Evolutionary conservation across 768 basidiomycete genomes (phyloP), one percentile per base, ranked within the genome.

Genomic region (Serendipita indica): DNA sequence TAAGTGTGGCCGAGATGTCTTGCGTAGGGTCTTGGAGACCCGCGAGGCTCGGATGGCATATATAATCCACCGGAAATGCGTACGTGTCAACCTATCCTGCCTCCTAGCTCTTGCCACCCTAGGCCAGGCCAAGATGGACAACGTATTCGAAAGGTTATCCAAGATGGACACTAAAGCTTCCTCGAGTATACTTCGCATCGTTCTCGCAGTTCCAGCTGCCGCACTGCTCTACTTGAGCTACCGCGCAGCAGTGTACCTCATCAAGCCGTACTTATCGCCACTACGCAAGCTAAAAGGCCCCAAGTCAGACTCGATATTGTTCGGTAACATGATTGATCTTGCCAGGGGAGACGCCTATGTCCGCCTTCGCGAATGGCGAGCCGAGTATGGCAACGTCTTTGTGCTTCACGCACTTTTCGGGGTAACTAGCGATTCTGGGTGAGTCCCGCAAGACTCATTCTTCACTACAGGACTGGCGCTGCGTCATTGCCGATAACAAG

Each of bases 191-290:
- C 16, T 43, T 5, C 41, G 41, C 27, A 7, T 43, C 7, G 18
- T n/a, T 43, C 18, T 43, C 7, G 41, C 6, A 43, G 18, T 43
- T 25, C 18, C 27, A 5, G 41, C 41, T 6, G 41, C 41, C 16
- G 27, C 41, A 6, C 18, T 43, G 41, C 41, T 43, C 41, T 43
- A 43, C 16, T 54, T 54, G 49, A 54, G 22, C 49, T 54, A 54
- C 30, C 49, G 49, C 49, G 49, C 20, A 22, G 30, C 30, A 6
- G 20, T 18, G 7, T 54, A 27, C 49, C 49, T 54, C 10, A 30
- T n/a, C 3, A 16, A n/a, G n/a, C 49, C 49, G 7, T 32, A 10
- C 6, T 54, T 54, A n/a, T 54, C 49, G 49, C 49, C 49, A 22
- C 20, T 54, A 6, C 20, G 30, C 20, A 32, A 27, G 49, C 20